A percentile compares a stretch with the other conserved stretches of the same genome.
These are phyloP conservation scores for Citrus glauca DNA, from an alignment of 345 rosid genomes.

Conservation along the genomic window DNA sequence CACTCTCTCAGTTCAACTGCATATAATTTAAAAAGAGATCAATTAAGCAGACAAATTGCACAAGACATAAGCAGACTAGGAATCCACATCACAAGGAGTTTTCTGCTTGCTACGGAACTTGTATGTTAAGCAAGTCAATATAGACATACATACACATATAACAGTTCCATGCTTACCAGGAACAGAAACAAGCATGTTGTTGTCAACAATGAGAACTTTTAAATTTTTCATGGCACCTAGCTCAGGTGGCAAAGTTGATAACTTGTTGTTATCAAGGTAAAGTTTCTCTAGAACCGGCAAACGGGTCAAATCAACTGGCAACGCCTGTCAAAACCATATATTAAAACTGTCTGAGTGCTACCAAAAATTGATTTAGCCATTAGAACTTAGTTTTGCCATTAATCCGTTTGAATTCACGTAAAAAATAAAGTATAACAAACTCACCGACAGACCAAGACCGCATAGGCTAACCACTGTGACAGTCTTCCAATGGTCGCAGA, in stretches of 20 bases:
- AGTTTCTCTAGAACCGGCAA: constrained; percentile 88
- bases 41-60: constrained; percentile 12
- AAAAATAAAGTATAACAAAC: neutral
- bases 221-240: constrained; percentile 70
- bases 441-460: constrained; percentile 63
- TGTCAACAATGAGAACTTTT: constrained; percentile 74
- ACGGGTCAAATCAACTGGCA: constrained; percentile 75
- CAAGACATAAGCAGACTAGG: neutral
- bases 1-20: constrained; percentile 93
- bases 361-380: neutral
- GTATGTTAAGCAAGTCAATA: neutral
- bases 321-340: constrained; percentile 40
- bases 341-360: neutral
- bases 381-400: neutral
- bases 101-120: neutral
- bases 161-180: constrained; percentile 60
- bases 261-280: constrained; percentile 78
- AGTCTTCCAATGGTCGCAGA: constrained; percentile 80
- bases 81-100: neutral
- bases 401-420: neutral
- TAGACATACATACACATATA: neutral
- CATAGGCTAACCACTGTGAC: constrained; percentile 72
- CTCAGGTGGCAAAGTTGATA: constrained; percentile 83
- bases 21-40: constrained; percentile 27
- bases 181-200: constrained; percentile 77